Percentiles rank a stretch among this genome's conserved stretches.
phyloP scores from a whole-genome alignment of 2,329 filamentous ascomycete species.

The Westerdykella aurantiaca region DNA sequence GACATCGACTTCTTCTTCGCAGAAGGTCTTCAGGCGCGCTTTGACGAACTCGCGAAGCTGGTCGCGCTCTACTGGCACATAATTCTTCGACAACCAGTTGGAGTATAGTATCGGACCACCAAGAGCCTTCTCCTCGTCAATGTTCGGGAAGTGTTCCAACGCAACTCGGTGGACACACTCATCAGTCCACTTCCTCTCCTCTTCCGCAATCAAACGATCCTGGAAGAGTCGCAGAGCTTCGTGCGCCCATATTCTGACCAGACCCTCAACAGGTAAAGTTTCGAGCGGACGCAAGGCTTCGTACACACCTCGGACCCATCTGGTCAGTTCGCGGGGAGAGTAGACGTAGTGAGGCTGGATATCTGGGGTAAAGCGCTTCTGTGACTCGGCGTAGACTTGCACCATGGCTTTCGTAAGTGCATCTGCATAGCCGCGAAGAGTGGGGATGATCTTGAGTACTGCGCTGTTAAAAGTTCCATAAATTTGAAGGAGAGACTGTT shows the following conservation, averaged over 20 bases:
- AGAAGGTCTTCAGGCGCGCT: conserved; percentile 94
- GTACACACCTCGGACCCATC: conserved; percentile 96
- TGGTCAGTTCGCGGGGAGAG: conserved; percentile 93
- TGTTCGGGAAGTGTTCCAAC: conserved; percentile 87
- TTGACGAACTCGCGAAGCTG: conserved; percentile 96
- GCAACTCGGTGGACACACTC: conserved; percentile 82
- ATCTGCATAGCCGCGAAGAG: conserved; percentile 90
- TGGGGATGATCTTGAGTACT: conserved; percentile 91
- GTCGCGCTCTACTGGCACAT: conserved; percentile 92
- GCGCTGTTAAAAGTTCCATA: conserved; percentile 98
- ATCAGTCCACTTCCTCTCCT: conserved; percentile 92
- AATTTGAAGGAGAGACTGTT: conserved; percentile 90
- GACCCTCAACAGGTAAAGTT: conserved; percentile 76
- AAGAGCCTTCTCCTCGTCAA: conserved; percentile 83
- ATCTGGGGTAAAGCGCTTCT: conserved; percentile 87
- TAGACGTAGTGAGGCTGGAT: conserved; percentile 99
- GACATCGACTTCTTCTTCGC: conserved; percentile 98
- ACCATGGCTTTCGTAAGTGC: conserved; percentile 97
- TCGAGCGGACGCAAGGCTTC: conserved; percentile 94
- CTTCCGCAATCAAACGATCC: conserved; percentile 89
- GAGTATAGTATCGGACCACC: conserved; percentile 95
- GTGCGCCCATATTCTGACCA: conserved; percentile 96
- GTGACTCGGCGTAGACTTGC: conserved; percentile 88
- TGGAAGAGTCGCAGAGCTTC: conserved; percentile 95
- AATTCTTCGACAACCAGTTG: conserved; percentile 99